These are phyloP conservation scores for Psilocybe cyanescens DNA, from an alignment of 768 basidiomycete species.

Conservation along the genomic window DNA sequence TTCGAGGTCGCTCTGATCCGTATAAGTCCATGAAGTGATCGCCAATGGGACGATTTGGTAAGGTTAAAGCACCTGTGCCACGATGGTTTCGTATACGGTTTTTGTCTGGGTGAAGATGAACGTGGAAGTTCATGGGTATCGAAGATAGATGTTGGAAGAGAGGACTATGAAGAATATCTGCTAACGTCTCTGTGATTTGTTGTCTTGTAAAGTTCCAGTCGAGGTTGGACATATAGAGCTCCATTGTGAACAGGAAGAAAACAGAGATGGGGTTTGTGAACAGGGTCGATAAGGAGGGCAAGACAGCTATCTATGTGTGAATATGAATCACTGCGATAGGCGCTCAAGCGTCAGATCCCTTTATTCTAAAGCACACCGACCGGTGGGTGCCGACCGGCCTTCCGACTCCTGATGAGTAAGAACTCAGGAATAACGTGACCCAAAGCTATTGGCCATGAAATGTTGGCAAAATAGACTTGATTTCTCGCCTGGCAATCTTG, in stretches of 20 bases:
- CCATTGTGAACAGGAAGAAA: slow-evolving; percentile 32
- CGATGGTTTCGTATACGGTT: slow-evolving; percentile 31
- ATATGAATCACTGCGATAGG: slow-evolving; percentile 9
- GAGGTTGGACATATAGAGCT: slow-evolving; percentile 44
- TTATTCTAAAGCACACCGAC: neutral
- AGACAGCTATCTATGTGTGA: slow-evolving; percentile 14
- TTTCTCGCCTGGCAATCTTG: slow-evolving; percentile 58
- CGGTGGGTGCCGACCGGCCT: neutral
- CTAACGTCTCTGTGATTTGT: slow-evolving; percentile 40
- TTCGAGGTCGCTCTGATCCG: slow-evolving; percentile 11
- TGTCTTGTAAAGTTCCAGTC: slow-evolving; percentile 30
- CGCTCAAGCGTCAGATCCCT: slow-evolving; percentile 6
- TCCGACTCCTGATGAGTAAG: neutral
- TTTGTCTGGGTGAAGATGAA: slow-evolving; percentile 48
- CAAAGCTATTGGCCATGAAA: slow-evolving; percentile 17
- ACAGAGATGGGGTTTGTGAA: slow-evolving; percentile 6
- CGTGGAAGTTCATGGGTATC: slow-evolving; percentile 54
- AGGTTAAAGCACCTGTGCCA: slow-evolving; percentile 50
- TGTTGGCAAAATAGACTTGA: slow-evolving; percentile 59
- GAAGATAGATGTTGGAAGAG: slow-evolving; percentile 34
- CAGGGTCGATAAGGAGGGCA: slow-evolving; percentile 12
- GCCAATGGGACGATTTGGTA: slow-evolving; percentile 46
- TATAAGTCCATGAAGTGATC: slow-evolving; percentile 45
- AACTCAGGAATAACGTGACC: slow-evolving; percentile 6
- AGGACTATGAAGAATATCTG: slow-evolving; percentile 47